phyloP scores from a whole-genome alignment of 805 yeast species.

The Wickerhamomyces pijperi region DNA sequence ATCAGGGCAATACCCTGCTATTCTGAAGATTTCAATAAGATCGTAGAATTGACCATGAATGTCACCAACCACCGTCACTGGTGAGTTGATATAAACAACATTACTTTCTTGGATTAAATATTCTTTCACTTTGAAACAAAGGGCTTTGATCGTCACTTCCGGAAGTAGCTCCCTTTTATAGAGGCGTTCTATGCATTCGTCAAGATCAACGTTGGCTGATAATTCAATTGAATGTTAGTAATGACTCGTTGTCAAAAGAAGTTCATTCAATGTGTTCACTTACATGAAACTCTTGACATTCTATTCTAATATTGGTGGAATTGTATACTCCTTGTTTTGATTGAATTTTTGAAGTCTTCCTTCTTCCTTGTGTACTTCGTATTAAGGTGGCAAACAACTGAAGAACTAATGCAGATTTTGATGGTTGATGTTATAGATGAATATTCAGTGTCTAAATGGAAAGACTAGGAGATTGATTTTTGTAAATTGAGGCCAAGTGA shows the following conservation, averaged over 20 bases:
- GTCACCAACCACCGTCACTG: constrained; percentile 94
- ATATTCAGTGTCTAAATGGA: too few species aligned
- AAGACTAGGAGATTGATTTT: too few species aligned
- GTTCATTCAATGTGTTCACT: background rate
- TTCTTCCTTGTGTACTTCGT: too few species aligned
- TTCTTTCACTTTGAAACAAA: constrained; percentile 77
- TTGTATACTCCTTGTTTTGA: background rate
- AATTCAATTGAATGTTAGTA: background rate
- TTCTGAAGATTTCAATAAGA: constrained; percentile 79
- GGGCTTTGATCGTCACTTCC: constrained; percentile 55
- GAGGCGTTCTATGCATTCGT: constrained; percentile 57
- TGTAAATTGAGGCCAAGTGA: too few species aligned
- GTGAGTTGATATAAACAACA: constrained; percentile 73
- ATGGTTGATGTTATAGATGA: too few species aligned
- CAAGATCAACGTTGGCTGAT: constrained; percentile 34
- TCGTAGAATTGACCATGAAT: constrained; percentile 97
- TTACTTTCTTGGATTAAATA: constrained; percentile 72
- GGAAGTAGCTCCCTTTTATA: constrained; percentile 58
- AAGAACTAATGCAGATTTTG: too few species aligned
- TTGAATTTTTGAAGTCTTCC: background rate
- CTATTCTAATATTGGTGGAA: background rate
- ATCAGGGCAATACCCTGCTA: constrained; percentile 88
- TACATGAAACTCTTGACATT: background rate
- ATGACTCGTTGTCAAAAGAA: background rate
- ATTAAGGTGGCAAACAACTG: too few species aligned